Evolutionary conservation across 192 early-diverging fungal genomes (phyloP).

Genomic region (Linnemannia exigua): DNA sequence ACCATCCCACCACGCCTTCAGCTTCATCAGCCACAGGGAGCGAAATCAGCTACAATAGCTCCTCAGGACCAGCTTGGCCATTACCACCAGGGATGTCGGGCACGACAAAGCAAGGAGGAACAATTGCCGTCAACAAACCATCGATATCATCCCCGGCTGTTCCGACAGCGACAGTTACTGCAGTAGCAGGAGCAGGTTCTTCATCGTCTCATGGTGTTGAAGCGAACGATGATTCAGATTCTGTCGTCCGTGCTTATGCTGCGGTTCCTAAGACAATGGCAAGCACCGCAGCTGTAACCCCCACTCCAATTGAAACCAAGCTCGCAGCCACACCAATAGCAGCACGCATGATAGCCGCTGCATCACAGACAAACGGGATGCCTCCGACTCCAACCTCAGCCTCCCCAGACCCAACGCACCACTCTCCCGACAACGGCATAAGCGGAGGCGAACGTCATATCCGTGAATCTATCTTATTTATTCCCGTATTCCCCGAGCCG

Average conservation of each 20-base stretch:
- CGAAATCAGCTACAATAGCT: background rate
- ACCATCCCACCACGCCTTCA: background rate
- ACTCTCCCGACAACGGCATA: background rate
- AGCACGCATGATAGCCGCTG: conserved; percentile 5
- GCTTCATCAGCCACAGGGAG: background rate
- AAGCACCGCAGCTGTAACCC: background rate
- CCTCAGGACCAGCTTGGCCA: background rate
- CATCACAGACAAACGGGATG: background rate
- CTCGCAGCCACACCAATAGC: background rate
- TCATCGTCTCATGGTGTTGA: background rate
- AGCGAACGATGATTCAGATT: background rate
- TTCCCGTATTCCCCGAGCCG: conserved; percentile 43
- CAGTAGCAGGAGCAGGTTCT: background rate
- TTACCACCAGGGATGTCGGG: background rate
- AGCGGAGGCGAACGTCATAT: background rate
- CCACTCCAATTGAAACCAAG: background rate
- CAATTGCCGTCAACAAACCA: background rate
- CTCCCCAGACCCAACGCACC: background rate
- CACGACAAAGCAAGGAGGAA: background rate
- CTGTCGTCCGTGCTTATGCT: background rate
- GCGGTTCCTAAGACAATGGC: background rate
- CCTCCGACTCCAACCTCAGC: background rate
- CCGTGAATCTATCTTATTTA: conserved; percentile 32
- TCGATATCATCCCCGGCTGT: background rate
- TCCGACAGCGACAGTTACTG: background rate